Percentiles rank a stretch among this genome's conserved stretches.
Conservation (phyloP, 768 basidiomycete species). For the Hydnum rufescens region DNA sequence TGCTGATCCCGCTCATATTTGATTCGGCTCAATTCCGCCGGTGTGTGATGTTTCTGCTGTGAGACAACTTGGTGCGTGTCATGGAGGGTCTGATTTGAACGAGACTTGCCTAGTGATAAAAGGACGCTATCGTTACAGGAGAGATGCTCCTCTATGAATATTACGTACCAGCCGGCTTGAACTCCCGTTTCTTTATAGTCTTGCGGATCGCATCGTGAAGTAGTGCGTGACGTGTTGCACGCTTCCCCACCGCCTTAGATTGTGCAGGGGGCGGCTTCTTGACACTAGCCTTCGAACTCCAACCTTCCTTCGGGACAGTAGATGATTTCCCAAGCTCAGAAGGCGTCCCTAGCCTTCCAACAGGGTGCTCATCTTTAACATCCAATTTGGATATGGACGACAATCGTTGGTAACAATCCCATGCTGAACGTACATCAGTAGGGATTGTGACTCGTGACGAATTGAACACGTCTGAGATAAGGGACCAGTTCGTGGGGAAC, state of each 20-base stretch:
- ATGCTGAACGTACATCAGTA: conserved; percentile 21
- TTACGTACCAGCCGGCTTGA: conserved; percentile 1
- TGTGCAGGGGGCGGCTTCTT: not conserved
- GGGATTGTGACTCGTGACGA: conserved; percentile 19
- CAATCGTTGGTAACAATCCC: conserved; percentile 28
- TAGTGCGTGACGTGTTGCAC: conserved; percentile 4
- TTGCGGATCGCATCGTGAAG: conserved; percentile 12
- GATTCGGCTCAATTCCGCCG: conserved; percentile 2
- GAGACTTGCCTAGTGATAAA: no score
- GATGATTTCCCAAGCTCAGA: not conserved
- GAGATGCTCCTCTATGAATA: no score
- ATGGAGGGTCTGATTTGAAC: conserved; percentile 1
- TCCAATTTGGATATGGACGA: no score
- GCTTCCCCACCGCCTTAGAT: not conserved
- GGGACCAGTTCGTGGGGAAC: conserved; percentile 25
- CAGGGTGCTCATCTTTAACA: not conserved
- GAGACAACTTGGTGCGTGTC: conserved; percentile 7
- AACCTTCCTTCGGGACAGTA: not conserved
- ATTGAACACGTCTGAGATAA: conserved; percentile 28
- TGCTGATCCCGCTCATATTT: conserved; percentile 9
- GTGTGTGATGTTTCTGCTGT: not conserved
- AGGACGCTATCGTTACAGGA: no score
- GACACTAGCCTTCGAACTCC: not conserved
- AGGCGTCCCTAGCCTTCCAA: not conserved
- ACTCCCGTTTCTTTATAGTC: conserved; percentile 10